phyloP scores from a whole-genome alignment of 495 filamentous ascomycete genomes.

The Penicillium nucicola region DNA sequence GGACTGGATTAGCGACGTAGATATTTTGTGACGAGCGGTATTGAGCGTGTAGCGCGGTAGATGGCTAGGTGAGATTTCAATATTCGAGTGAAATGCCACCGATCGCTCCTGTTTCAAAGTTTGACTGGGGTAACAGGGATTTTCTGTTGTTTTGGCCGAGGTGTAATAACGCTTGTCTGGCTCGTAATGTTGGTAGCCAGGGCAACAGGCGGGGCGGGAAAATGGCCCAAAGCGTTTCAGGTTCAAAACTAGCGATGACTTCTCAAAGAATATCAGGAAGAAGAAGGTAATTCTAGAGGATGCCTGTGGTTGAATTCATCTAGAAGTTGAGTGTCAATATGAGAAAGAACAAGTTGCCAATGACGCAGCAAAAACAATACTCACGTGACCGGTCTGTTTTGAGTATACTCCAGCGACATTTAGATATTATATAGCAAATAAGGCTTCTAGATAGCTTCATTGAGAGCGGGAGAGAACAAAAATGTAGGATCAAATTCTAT shows the following conservation, averaged over 20 bases:
- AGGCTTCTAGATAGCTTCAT: too few species aligned
- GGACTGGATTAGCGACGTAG: not conserved
- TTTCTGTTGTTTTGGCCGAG: slow-evolving; percentile 22
- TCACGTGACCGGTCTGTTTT: too few species aligned
- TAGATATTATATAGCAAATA: too few species aligned
- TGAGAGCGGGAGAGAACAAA: too few species aligned
- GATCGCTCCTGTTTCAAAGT: slow-evolving; percentile 22
- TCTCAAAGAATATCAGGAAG: not conserved
- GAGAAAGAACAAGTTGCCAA: too few species aligned
- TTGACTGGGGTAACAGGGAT: slow-evolving; percentile 11
- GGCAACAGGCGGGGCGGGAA: slow-evolving; percentile 35
- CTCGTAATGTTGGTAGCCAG: slow-evolving; percentile 32
- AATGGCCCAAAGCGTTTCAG: not conserved
- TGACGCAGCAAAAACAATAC: too few species aligned
- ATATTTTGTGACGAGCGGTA: not conserved
- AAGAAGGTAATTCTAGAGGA: too few species aligned
- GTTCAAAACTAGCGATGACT: not conserved
- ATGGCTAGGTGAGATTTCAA: slow-evolving; percentile 11
- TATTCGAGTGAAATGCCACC: slow-evolving; percentile 9
- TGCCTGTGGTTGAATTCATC: too few species aligned
- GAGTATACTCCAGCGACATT: too few species aligned
- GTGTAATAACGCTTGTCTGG: slow-evolving; percentile 24
- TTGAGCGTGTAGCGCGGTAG: slow-evolving; percentile 1
- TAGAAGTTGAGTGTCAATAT: too few species aligned
- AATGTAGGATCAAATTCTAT: too few species aligned